Evolutionary conservation across 805 yeast species (phyloP).

Genomic region (Kluyveromyces aestuarii): DNA sequence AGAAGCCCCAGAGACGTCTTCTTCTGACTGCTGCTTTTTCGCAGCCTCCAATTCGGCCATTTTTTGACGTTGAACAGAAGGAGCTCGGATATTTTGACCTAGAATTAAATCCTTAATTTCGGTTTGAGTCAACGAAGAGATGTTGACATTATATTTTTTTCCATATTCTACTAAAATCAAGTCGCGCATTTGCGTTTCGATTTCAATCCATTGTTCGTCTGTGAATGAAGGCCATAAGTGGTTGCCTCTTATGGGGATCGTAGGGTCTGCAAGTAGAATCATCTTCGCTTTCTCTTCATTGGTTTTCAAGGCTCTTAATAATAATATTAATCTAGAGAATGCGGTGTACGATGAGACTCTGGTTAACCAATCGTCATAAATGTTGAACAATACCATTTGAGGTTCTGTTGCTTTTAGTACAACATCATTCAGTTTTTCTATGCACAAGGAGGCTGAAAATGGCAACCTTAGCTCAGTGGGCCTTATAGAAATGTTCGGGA

Average conservation of each 20-base stretch:
- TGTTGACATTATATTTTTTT: conserved; percentile 74
- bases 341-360: conserved; percentile 85
- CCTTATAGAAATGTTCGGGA: conserved; percentile 83
- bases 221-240: conserved; percentile 90
- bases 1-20: conserved; percentile 39
- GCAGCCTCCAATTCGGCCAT: conserved; percentile 63
- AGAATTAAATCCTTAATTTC: conserved; percentile 90
- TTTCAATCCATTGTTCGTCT: conserved; percentile 86
- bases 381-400: conserved; percentile 81
- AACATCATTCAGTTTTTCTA: conserved; percentile 69
- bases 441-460: conserved; percentile 74
- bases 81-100: conserved; percentile 90
- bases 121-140: conserved; percentile 80
- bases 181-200: conserved; percentile 83
- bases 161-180: conserved; percentile 79
- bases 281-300: conserved; percentile 68
- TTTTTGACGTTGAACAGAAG: conserved; percentile 79
- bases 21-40: conserved; percentile 33
- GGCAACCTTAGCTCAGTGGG: conserved; percentile 87
- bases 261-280: conserved; percentile 66
- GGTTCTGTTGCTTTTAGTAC: conserved; percentile 86
- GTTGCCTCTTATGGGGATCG: conserved; percentile 59
- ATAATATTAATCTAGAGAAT: conserved; percentile 73
- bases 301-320: conserved; percentile 75
- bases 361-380: conserved; percentile 91